These are phyloP conservation scores for Arachnomyces sp. DNA, from an alignment of 2,329 filamentous ascomycete species.

Conservation along the genomic window DNA sequence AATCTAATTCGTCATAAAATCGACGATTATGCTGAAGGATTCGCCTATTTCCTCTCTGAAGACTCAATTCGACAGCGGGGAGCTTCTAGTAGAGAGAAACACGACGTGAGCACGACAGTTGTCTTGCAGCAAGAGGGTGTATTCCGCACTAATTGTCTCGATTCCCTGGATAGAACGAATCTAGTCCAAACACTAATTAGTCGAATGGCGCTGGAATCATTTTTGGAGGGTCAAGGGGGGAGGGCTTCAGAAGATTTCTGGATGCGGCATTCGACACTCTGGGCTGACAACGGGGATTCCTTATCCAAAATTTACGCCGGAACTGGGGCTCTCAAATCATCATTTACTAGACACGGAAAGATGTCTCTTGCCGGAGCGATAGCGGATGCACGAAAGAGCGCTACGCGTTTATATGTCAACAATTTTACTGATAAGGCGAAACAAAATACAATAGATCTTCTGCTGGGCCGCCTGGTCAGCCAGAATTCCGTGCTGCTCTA, in stretches of 20 bases:
- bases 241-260: slow-evolving; percentile 73
- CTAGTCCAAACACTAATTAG: slow-evolving; percentile 93
- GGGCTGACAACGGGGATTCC: slow-evolving; percentile 95
- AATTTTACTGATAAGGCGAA: slow-evolving; percentile 91
- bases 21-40: slow-evolving; percentile 69
- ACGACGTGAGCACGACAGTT: slow-evolving; percentile 40
- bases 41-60: slow-evolving; percentile 86
- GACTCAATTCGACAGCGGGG: slow-evolving; percentile 50
- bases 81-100: slow-evolving; percentile 32
- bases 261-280: slow-evolving; percentile 83
- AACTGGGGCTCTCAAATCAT: slow-evolving; percentile 90
- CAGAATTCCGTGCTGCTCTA: slow-evolving; percentile 79
- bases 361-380: slow-evolving; percentile 91
- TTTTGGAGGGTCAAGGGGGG: slow-evolving; percentile 65
- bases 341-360: slow-evolving; percentile 87
- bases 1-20: slow-evolving; percentile 73
- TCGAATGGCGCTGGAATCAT: slow-evolving; percentile 82
- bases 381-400: slow-evolving; percentile 91
- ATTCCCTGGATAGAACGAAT: slow-evolving; percentile 93
- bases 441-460: slow-evolving; percentile 90
- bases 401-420: slow-evolving; percentile 91
- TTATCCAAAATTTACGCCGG: slow-evolving; percentile 94
- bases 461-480: slow-evolving; percentile 76
- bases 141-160: slow-evolving; percentile 91
- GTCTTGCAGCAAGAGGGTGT: slow-evolving; percentile 90